phyloP scores from a whole-genome alignment of 1,284 basidiomycete genomes.

The Malassezia nana region DNA sequence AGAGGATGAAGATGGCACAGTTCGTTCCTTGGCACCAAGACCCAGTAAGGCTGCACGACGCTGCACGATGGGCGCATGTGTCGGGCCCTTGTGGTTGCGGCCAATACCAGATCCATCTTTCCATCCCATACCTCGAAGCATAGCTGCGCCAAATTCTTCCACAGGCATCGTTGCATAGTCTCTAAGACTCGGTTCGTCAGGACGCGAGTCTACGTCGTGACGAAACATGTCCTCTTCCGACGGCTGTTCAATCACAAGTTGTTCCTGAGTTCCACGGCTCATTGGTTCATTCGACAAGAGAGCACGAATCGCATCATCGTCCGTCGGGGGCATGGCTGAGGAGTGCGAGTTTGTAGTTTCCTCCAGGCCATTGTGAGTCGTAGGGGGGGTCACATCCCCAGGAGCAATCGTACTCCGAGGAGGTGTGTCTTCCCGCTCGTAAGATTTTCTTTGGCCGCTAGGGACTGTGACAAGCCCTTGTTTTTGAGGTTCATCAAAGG shows the following conservation, averaged over 20 bases:
- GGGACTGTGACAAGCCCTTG: constrained; percentile 19
- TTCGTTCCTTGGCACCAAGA: constrained; percentile 40
- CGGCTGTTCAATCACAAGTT: constrained; percentile 26
- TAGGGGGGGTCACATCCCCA: not conserved
- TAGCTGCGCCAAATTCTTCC: constrained; percentile 80
- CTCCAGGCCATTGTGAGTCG: not conserved
- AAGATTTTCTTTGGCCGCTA: not conserved
- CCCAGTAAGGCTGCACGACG: constrained; percentile 36
- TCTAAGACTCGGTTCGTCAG: constrained; percentile 57
- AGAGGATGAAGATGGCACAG: not conserved
- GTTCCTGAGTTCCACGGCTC: not conserved
- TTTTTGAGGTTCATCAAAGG: constrained; percentile 23
- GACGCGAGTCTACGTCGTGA: constrained; percentile 34
- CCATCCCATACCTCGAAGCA: constrained; percentile 96
- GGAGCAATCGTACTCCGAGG: not conserved
- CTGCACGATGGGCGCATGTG: constrained; percentile 32
- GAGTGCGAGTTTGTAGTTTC: not conserved
- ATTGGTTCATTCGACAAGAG: constrained; percentile 20
- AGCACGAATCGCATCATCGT: constrained; percentile 26
- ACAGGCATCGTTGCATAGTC: constrained; percentile 87
- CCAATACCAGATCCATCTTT: constrained; percentile 64
- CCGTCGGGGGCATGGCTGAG: constrained; percentile 5
- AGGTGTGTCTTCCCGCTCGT: not conserved
- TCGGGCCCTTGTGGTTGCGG: constrained; percentile 32
- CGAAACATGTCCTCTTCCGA: constrained; percentile 31